Conservation (phyloP, 2,329 filamentous ascomycete species). For the Colletotrichum australisinense region DNA sequence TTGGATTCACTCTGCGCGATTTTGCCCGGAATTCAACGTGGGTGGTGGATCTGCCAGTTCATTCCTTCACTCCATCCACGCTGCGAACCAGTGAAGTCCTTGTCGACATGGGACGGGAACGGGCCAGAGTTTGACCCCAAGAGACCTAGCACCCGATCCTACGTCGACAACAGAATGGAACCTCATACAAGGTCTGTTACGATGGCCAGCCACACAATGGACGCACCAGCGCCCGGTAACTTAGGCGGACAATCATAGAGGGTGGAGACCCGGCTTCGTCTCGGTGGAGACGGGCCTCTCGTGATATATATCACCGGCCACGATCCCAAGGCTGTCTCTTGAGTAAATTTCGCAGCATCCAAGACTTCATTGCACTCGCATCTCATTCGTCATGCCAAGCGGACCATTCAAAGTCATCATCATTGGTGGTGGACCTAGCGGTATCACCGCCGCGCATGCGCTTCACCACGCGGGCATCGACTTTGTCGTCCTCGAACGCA, state of each 20-base stretch:
- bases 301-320: not conserved
- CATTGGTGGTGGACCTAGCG: constrained; percentile 45
- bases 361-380: not conserved
- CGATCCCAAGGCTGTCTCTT: not conserved
- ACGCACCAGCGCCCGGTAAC: not conserved
- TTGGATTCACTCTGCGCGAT: not conserved
- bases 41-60: no score
- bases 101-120: not conserved
- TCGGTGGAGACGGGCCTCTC: not conserved
- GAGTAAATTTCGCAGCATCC: not conserved
- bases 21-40: no score
- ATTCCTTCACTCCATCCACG: not conserved
- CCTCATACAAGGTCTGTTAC: not conserved
- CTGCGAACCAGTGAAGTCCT: not conserved
- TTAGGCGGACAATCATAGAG: not conserved
- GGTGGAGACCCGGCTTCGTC: not conserved
- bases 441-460: constrained; percentile 44
- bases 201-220: not conserved
- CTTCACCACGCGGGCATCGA: constrained; percentile 47
- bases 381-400: constrained; percentile 41
- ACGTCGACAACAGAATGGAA: not conserved
- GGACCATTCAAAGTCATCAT: constrained; percentile 43
- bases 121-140: not conserved
- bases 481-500: constrained; percentile 47
- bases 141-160: not conserved